These are phyloP conservation scores for Meredithiella fracta DNA, from an alignment of 2,329 filamentous ascomycete genomes.

Conservation along the genomic window DNA sequence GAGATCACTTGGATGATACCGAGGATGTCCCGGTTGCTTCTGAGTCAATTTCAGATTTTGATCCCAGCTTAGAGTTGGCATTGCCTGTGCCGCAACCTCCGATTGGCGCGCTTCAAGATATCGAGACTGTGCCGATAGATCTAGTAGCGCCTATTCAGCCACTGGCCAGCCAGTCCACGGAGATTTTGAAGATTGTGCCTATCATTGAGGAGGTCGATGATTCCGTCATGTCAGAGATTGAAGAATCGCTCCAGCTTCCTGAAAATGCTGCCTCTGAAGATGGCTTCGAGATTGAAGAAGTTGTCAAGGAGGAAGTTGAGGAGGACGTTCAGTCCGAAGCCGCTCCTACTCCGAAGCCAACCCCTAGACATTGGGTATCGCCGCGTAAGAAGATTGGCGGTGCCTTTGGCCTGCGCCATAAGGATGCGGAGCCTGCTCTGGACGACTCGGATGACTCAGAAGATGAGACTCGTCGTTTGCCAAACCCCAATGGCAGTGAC, in stretches of 20 bases:
- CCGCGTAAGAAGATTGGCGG: constrained; percentile 16
- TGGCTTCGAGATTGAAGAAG: too few relatives aligned
- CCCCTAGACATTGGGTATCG: neutral
- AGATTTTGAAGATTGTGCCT: neutral
- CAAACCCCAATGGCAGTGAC: constrained; percentile 17
- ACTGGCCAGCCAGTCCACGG: neutral
- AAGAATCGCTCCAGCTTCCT: neutral
- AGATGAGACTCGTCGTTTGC: neutral
- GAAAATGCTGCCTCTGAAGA: neutral
- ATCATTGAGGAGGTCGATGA: neutral
- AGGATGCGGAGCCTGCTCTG: constrained; percentile 28
- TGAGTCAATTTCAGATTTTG: neutral
- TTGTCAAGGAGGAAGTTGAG: neutral
- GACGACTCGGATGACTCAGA: constrained; percentile 40
- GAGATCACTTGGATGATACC: neutral
- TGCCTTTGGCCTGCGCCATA: constrained; percentile 26
- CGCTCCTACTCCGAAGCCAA: constrained; percentile 15
- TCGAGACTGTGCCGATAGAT: neutral
- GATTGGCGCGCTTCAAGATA: neutral
- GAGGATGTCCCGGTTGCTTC: neutral
- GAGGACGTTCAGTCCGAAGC: neutral
- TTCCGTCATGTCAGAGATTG: neutral
- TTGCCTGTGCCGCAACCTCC: neutral
- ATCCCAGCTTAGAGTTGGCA: neutral
- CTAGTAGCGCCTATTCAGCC: neutral